Base-by-base conservation (phyloP, 108 stramenopile genomes). In the Pseudonitzschia pungens region DNA sequence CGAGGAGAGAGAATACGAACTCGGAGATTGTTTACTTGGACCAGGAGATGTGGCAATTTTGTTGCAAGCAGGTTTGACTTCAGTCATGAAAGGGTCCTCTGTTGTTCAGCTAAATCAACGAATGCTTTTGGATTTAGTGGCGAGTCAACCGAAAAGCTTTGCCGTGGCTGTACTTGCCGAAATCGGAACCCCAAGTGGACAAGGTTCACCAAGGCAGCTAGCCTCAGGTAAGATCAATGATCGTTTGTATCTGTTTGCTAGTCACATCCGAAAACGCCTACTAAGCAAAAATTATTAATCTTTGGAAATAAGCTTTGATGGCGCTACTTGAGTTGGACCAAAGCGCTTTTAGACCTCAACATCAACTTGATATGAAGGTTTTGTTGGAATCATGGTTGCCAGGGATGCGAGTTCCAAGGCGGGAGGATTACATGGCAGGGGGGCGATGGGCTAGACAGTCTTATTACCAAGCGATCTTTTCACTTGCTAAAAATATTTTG, bases 21-120 rank as follows among this genome's bases (percentile, higher is more conserved):
- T 96, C 31, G 92, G 92, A 20, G 91, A 93, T 73, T 96, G 91
- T n/a, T 77, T 96, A 33, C 88, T 96, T 26, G 95, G 95, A 55
- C 95, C 95, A 21, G 82, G 83, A 50, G 95, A 96, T 70, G 90
- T 96, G 15, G 92, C 95, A 20, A 93, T 93, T 29, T 75, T 96
- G n/a, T 81, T 96, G 22, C 95, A 96, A 69, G 90, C 92, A 11
- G 95, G 95, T 18, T 72, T 96, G 43, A 91, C 92, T 4, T 91
- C 89, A 20, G 87, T 89, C 11, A 87, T 96, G 87, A 93, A 93
- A 76, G 86, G 87, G 20, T 92, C 91, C 2, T 92, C 94, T 3
- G 95, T 96, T 32, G 95, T 96, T 14, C 95, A 96, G 72, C 81
- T 96, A 3, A 96, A 96, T 65, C 95, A 96, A 73, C 74, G 95